Base-by-base conservation (phyloP, 352 stramenopile genomes). In the Phytophthora podocarpi region DNA sequence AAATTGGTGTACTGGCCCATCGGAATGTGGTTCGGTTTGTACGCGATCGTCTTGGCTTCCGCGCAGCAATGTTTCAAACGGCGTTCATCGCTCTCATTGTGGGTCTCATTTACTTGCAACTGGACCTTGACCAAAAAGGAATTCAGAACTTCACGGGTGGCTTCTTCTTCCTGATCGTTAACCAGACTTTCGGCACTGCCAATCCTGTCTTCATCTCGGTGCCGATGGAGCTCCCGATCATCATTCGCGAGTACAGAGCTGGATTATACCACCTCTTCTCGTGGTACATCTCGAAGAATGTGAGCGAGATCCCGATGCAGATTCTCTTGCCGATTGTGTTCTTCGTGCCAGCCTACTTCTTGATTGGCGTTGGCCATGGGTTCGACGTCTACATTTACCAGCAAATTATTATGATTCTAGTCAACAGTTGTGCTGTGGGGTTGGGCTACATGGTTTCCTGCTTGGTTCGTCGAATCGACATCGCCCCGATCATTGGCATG, bases 221-320 rank as follows among this genome's bases (percentile, higher is more conserved):
- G 8, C 78, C 78, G 1, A 43, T 76, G 16, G 76, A 85, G 41
- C 34, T 85, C 3, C 57, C 78, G 9, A 67, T 88, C 10, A 63
- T 85, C 16, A 43, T 65, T n/a, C 59, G 73, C 4, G 76, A 85
- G 34, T 81, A 88, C 64, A 45, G 43, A 11, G 59, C 51, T 0
- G 64, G 64, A 4, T 36, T 82, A 3, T 85, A 82, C 34, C 28
- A 70, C 26, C 36, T 82, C 4, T 51, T 65, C 0, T 55, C 69
- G 0, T 87, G 78, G 78, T 87, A 80, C n/a, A 3, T 82, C 0
- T 52, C 74, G 20, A 87, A 87, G 47, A 83, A 83, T 42, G 4
- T 80, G 23, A 84, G 72, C 27, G 78, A 87, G 50, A n/a, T 85
- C 0, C 66, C 61, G 2, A 68, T 75, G 61, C 78, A 85, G 42